A percentile compares a stretch with the other conserved stretches of the same genome.
phyloP scores from a whole-genome alignment of 352 stramenopile genomes.

The Phytophthora podocarpi region DNA sequence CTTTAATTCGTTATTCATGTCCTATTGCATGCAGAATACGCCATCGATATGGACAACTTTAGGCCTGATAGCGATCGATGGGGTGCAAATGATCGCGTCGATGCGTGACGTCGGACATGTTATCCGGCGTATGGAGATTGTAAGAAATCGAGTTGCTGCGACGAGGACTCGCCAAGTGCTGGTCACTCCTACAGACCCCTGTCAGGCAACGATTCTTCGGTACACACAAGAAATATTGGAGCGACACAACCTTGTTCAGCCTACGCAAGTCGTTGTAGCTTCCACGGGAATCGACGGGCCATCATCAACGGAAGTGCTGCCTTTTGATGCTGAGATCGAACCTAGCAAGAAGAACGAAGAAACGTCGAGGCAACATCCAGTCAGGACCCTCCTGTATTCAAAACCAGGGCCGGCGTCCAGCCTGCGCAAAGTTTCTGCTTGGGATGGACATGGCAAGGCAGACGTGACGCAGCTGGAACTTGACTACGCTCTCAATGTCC shows the following conservation, averaged over 20 bases:
- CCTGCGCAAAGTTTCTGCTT: not conserved
- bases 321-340: not conserved
- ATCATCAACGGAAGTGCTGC: not conserved
- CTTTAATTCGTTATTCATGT: slow-evolving; percentile 45
- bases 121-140: not conserved
- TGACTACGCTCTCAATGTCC: slow-evolving; percentile 23
- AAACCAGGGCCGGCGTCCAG: no score
- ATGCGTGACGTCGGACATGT: slow-evolving; percentile 11
- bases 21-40: slow-evolving; percentile 46
- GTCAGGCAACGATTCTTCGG: not conserved
- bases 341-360: no score
- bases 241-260: not conserved
- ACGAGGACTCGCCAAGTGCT: not conserved
- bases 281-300: not conserved
- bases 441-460: not conserved
- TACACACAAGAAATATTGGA: slow-evolving; percentile 2
- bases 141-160: not conserved
- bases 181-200: not conserved
- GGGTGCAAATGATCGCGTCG: slow-evolving; percentile 3
- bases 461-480: slow-evolving; percentile 10
- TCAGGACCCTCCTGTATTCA: no score
- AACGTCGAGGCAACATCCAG: no score
- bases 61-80: slow-evolving; percentile 26
- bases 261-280: not conserved
- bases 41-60: slow-evolving; percentile 32